phyloP scores from a whole-genome alignment of 345 rosid genomes.

The Gossypium arboreum region DNA sequence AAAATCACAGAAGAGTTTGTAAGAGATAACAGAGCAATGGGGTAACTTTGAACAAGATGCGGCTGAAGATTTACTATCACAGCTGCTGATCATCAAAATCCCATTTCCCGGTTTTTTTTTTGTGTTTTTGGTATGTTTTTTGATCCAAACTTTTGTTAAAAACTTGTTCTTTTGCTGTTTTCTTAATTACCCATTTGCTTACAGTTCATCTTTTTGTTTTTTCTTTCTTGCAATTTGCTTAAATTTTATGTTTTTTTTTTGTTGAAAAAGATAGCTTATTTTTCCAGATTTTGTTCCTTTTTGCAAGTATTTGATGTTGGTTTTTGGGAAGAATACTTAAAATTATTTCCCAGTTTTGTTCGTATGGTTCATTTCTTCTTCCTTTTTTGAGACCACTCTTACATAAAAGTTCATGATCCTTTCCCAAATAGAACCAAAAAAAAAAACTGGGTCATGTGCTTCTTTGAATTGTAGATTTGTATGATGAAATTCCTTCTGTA shows the following conservation, averaged over 20 bases:
- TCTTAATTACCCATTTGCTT: background rate
- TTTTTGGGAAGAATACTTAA: background rate
- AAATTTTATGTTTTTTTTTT: constrained; percentile 9
- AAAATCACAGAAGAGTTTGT: background rate
- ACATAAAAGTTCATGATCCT: constrained; percentile 3
- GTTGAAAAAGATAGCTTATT: background rate
- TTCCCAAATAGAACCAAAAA: background rate
- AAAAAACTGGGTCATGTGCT: background rate
- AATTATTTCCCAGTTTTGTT: background rate
- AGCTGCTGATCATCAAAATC: constrained; percentile 36
- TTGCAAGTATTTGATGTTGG: constrained; percentile 15
- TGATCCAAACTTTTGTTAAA: constrained; percentile 4
- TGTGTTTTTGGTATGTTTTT: constrained; percentile 7
- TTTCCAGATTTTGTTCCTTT: background rate
- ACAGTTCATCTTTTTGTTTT: constrained; percentile 9
- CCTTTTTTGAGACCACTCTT: background rate
- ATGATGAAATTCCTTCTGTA: constrained; percentile 8
- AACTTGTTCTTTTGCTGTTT: background rate
- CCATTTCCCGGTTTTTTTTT: constrained; percentile 2
- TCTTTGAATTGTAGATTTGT: background rate
- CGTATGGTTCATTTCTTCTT: background rate
- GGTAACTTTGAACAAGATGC: constrained; percentile 42
- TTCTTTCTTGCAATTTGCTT: constrained; percentile 15
- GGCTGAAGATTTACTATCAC: constrained; percentile 38
- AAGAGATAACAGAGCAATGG: constrained; percentile 33